Evolutionary conservation across 768 basidiomycete genomes (phyloP), one percentile per base, ranked within the genome.

Genomic region (Cubamyces sp.): DNA sequence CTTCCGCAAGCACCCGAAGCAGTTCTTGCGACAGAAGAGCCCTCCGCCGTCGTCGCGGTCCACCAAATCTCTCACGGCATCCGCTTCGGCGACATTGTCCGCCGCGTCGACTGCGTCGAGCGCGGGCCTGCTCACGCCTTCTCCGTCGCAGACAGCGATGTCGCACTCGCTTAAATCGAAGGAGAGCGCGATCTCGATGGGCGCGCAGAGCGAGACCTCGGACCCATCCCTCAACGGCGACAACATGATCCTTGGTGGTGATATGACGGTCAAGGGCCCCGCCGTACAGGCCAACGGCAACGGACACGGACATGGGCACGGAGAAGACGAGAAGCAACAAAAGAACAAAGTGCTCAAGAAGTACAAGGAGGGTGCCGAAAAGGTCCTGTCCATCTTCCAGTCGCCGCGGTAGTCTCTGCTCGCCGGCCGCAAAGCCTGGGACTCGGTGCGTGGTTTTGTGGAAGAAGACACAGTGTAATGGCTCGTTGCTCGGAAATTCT

Each of bases 301-400:
- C 14, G 56, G 46, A 21, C 51, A 46, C 14, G 61, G 60, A 4
- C 51, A 46, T 18, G 61, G 60, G 5, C 80, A 81, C 25, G 60
- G 54, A 19, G 53, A 83, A 60, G 77, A 80, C n/a, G 82, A 87
- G 69, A 87, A 84, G 71, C 63, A 64, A 54, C 78, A 78, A 63
- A 87, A 83, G 83, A 86, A 74, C 70, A 91, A 84, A 79, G 92
- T 89, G 75, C 73, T 91, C 74, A 90, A 88, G 81, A 92, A 87
- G 77, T 91, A 91, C 78, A 93, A 92, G 77, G 87, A 92, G 71
- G 89, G 87, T 64, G 91, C 92, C 3, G 91, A 92, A 79, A 93
- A 93, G 66, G 83, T 94, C 57, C 81, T 94, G 60, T 91, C 91
- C 34, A 78, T 94, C 65, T 93, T 94, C 74, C 87, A 88, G 45